Evolutionary conservation across 306 rosid genomes (phyloP).

Genomic region (Mucuna pruriens): DNA sequence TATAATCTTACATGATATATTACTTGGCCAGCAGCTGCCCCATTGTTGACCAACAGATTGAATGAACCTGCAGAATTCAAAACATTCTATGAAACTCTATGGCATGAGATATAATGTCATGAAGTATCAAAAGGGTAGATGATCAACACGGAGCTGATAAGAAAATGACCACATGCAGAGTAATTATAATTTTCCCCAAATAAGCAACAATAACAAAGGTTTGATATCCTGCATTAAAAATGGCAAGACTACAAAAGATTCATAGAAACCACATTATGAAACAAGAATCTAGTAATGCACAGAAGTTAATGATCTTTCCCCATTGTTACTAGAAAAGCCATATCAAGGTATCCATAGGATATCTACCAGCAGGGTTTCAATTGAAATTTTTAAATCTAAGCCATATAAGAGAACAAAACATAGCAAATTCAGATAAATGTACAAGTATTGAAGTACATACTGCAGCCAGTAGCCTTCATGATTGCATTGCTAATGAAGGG

Average conservation of each 20-base stretch:
- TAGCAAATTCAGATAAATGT: not conserved
- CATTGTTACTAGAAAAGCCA: conserved; percentile 4
- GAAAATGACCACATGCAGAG: conserved; percentile 5
- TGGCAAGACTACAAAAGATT: not conserved
- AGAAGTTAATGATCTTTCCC: not conserved
- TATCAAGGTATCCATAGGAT: not conserved
- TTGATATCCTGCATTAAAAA: conserved; percentile 19
- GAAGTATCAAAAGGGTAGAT: conserved; percentile 14
- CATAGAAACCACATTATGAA: conserved; percentile 17
- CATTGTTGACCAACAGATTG: conserved; percentile 89
- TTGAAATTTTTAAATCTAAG: not conserved
- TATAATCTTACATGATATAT: conserved; percentile 83
- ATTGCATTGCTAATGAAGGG: conserved; percentile 92
- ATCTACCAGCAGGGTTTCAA: not conserved
- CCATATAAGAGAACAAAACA: not conserved
- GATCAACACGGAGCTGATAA: not conserved
- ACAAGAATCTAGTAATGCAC: conserved; percentile 19
- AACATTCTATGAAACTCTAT: conserved; percentile 31
- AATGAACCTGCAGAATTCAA: conserved; percentile 77
- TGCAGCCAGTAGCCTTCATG: conserved; percentile 81
- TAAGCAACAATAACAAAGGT: not conserved
- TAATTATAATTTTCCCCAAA: not conserved
- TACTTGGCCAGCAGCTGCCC: conserved; percentile 94
- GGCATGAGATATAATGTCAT: conserved; percentile 8
- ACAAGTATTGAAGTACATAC: conserved; percentile 51